Evolutionary conservation across 371 early-diverging fungal species (phyloP).

Genomic region (Capniomyces stellatus): DNA sequence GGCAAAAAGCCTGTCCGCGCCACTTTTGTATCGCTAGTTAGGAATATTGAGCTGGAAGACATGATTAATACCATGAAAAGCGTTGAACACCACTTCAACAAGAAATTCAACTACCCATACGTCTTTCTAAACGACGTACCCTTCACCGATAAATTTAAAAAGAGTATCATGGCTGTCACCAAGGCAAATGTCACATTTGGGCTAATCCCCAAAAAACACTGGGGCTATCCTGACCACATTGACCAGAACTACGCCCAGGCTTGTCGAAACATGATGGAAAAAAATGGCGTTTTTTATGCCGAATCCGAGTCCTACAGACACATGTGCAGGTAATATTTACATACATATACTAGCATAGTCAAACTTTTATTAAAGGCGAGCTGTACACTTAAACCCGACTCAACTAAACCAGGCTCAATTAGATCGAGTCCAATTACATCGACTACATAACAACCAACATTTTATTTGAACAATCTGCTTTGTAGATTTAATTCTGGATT

Average conservation of each 20-base stretch:
- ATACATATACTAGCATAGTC: too few relatives aligned
- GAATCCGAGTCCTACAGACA: slow-evolving; percentile 70
- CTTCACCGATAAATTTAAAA: slow-evolving; percentile 60
- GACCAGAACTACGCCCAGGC: slow-evolving; percentile 40
- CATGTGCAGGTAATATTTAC: too few relatives aligned
- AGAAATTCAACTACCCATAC: slow-evolving; percentile 66
- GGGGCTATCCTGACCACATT: slow-evolving; percentile 63
- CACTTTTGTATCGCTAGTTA: slow-evolving; percentile 43
- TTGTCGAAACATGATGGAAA: slow-evolving; percentile 35
- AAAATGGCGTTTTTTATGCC: slow-evolving; percentile 61
- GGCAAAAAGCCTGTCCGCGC: slow-evolving; percentile 29
- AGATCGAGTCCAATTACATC: too few relatives aligned
- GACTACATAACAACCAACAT: too few relatives aligned
- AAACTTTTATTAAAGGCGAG: too few relatives aligned
- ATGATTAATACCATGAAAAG: slow-evolving; percentile 43
- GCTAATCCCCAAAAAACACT: slow-evolving; percentile 46
- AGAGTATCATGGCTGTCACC: slow-evolving; percentile 26
- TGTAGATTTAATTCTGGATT: slow-evolving; percentile 69
- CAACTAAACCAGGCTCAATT: too few relatives aligned
- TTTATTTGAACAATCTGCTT: too few relatives aligned
- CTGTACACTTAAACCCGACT: too few relatives aligned
- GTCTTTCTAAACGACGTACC: slow-evolving; percentile 66
- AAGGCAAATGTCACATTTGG: slow-evolving; percentile 43
- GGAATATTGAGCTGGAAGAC: slow-evolving; percentile 59
- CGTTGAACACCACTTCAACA: slow-evolving; percentile 70